phyloP scores from a whole-genome alignment of 306 rosid genomes.

The Dicorynia guianensis region DNA sequence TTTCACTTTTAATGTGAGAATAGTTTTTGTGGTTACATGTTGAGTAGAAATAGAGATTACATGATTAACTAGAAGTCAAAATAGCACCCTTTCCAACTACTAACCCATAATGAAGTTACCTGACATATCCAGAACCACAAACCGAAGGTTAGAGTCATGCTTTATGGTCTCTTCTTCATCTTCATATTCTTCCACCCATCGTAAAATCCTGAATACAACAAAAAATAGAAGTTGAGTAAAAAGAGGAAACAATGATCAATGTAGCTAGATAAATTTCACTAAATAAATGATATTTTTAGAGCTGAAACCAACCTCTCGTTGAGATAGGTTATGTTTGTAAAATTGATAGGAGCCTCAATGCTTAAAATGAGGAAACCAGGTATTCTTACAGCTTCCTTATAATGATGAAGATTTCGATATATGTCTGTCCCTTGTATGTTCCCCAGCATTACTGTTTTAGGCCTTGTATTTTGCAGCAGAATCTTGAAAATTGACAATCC shows the following conservation, averaged over 20 bases:
- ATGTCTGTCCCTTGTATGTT: constrained; percentile 82
- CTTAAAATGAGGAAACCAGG: constrained; percentile 87
- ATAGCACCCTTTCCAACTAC: background rate
- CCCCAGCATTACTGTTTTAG: constrained; percentile 87
- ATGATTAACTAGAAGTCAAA: background rate
- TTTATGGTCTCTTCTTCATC: constrained; percentile 56
- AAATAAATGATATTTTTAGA: background rate
- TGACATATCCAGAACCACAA: constrained; percentile 76
- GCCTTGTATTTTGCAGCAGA: constrained; percentile 82
- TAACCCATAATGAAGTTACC: constrained; percentile 48
- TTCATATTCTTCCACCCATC: constrained; percentile 89
- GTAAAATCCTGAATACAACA: constrained; percentile 60
- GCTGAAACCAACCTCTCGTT: constrained; percentile 71
- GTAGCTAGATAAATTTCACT: background rate
- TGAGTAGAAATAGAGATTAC: background rate
- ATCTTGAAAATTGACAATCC: constrained; percentile 84
- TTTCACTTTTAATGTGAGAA: too few species aligned
- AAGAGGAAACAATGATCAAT: background rate
- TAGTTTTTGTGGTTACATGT: background rate
- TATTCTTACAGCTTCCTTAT: constrained; percentile 66
- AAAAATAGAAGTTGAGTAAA: constrained; percentile 11
- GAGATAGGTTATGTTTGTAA: constrained; percentile 85
- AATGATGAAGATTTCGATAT: constrained; percentile 80
- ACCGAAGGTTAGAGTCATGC: constrained; percentile 55
- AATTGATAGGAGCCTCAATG: constrained; percentile 95